Base-by-base conservation (phyloP, 805 yeast species). In the Lipomyces sp. region DNA sequence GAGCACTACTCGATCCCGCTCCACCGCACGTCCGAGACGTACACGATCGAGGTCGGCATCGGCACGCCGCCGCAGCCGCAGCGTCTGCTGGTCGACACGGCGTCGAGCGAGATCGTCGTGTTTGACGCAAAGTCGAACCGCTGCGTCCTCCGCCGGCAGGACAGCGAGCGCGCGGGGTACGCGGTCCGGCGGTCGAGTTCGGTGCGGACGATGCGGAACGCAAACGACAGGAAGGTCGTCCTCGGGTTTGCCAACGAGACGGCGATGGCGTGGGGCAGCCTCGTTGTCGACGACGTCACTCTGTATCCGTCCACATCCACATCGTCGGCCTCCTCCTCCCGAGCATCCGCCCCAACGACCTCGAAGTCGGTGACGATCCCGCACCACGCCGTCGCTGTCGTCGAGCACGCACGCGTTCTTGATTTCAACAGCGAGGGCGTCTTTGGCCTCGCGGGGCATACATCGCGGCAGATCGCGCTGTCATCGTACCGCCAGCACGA, bases 51-150 rank as follows among this genome's bases (percentile, higher is more conserved):
- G 7, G 49, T 47, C 33, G 53, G 45, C 6, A 47, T 55, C 21
- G 59, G 59, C 13, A 48, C 50, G 1, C 59, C 59, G 6, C 48
- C 58, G 23, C 59, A 55, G 31, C 28, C 23, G 42, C 59, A 55
- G 35, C 39, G 49, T 2, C 31, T 54, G 24, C 53, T 54, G 22
- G 36, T 54, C 29, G 58, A 54, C 43, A 54, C 58, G 2, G 58
- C 53, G 5, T 47, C 55, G 10, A 23, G 53, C 7, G 56, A 51
- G 19, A 10, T 47, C 36, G 43, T 54, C 14, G 43, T 54, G 16
- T 54, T 43, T 32, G 29, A 26, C 10, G 29, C n/a, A n/a, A n/a
- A n/a, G n/a, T n/a, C n/a, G n/a, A n/a, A n/a, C n/a, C n/a, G n/a
- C n/a, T n/a, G n/a, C n/a, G n/a, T 43, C 53, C 6, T 32, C 57